phyloP scores from a whole-genome alignment of 768 basidiomycete species.

The Ramaria rubella region DNA sequence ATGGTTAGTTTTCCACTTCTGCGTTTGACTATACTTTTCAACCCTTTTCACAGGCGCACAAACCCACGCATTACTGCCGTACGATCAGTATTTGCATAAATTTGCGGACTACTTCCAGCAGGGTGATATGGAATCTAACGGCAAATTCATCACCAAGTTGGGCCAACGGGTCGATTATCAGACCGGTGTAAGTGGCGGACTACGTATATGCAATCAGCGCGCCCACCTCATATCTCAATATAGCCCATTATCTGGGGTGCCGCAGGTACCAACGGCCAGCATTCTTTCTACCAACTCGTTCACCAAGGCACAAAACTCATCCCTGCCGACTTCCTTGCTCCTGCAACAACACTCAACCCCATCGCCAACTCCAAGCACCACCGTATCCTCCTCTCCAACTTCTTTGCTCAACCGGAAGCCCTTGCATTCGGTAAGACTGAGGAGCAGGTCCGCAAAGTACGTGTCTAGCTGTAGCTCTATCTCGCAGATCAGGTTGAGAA shows the following conservation, averaged over 20 bases:
- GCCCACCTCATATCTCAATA: neutral
- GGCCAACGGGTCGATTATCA: conserved; percentile 92
- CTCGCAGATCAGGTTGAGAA: neutral
- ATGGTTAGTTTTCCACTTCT: conserved; percentile 38
- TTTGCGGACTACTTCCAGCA: conserved; percentile 99
- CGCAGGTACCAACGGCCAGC: conserved; percentile 96
- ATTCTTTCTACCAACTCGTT: conserved; percentile 98
- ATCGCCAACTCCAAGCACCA: conserved; percentile 86
- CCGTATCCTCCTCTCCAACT: conserved; percentile 95
- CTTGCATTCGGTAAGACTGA: conserved; percentile 97
- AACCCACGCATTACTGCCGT: conserved; percentile 91
- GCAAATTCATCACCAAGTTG: conserved; percentile 91
- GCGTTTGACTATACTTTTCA: neutral
- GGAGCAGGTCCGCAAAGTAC: conserved; percentile 57
- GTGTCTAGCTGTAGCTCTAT: neutral
- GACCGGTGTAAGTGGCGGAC: conserved; percentile 77
- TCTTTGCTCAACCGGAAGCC: conserved; percentile 97
- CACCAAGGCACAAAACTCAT: conserved; percentile 93
- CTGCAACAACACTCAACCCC: conserved; percentile 85
- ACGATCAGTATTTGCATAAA: conserved; percentile 98
- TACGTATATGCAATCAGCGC: too few species aligned
- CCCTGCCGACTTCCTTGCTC: conserved; percentile 89
- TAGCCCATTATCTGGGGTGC: conserved; percentile 99
- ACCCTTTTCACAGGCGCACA: conserved; percentile 58
- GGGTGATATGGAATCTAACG: conserved; percentile 99